Base-by-base conservation (phyloP, 2,329 filamentous ascomycete genomes). In the Colletotrichum simmondsii region DNA sequence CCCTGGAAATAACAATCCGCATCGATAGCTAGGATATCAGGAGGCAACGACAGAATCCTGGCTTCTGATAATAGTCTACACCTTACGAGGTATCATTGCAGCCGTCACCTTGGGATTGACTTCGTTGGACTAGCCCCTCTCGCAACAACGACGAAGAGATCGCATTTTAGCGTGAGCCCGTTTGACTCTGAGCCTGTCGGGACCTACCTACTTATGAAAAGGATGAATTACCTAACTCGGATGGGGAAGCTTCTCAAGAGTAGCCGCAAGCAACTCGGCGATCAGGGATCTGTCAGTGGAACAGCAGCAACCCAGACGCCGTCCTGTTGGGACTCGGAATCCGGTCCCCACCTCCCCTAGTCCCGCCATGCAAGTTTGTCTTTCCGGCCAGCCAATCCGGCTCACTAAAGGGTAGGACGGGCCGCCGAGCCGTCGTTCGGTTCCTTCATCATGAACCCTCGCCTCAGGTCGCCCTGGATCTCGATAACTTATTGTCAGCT, bases 321-420 rank as follows among this genome's bases (percentile, higher is more conserved):
- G 19, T 57, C 19, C 22, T 26, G 54, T 60, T 65, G 71, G 71
- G 49, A 73, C 67, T 49, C 67, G 71, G 66, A 65, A 65, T 35
- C 58, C 71, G 60, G 35, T 22, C 66, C 56, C 71, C 67, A 65
- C 52, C 57, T 49, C 56, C 56, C 49, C 35, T 10, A 24, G 24
- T 24, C 26, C 37, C 35, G 35, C 28, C 66, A 60, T 65, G 61
- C 26, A 60, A 65, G 56, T 28, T 54, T 60, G 42, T 49, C 66
- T 57, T 58, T 22, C 46, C 49, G 54, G 56, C 61, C 37, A 73
- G 59, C 71, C 71, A 72, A 73, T 68, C 68, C 61, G 62, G n/a
- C 57, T 35, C 24, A 16, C 49, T 24, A 10, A 49, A 24, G 37
- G 71, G 58, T 30, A 26, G 46, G 57, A 46, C 71, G 71, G 71